These are phyloP conservation scores for Diospyros lotus DNA, from an alignment of 148 eudicot genomes.

Conservation along the genomic window DNA sequence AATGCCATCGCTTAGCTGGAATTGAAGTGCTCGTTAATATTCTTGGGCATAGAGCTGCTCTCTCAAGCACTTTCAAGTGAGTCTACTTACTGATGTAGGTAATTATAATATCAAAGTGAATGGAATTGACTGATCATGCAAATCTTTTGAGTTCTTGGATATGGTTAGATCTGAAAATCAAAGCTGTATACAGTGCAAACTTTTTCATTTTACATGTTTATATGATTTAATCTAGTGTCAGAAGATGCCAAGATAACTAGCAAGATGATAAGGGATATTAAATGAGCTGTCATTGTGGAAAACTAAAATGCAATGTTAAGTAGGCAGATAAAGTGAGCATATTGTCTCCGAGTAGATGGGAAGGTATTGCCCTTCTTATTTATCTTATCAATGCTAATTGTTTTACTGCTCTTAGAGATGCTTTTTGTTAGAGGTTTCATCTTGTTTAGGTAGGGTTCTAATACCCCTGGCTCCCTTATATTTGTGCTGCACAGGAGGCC, in stretches of 20 bases:
- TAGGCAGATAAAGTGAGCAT: neutral
- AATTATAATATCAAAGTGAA: too few relatives aligned
- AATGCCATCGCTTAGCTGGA: constrained; percentile 72
- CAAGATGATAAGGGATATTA: neutral
- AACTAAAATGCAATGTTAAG: neutral
- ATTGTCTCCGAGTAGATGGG: neutral
- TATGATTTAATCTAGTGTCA: neutral
- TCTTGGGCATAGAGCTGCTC: constrained; percentile 75
- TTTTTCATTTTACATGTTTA: neutral
- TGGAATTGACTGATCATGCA: neutral
- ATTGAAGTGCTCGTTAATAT: constrained; percentile 76
- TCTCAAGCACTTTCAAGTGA: constrained; percentile 81
- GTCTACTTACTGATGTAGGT: constrained; percentile 12
- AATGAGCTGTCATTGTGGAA: neutral
- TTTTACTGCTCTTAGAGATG: neutral
- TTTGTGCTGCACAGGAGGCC: neutral
- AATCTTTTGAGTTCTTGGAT: neutral
- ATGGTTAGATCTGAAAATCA: neutral
- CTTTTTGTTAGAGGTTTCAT: neutral
- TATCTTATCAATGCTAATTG: too few relatives aligned
- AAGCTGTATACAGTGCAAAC: neutral
- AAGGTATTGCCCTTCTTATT: neutral
- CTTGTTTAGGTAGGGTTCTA: constrained; percentile 2
- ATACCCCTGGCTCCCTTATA: neutral
- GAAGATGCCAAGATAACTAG: constrained; percentile 2